A percentile compares a stretch with the other conserved stretches of the same genome.
phyloP scores from a whole-genome alignment of 805 yeast genomes.

The Suhomyces tanzawaensis region DNA sequence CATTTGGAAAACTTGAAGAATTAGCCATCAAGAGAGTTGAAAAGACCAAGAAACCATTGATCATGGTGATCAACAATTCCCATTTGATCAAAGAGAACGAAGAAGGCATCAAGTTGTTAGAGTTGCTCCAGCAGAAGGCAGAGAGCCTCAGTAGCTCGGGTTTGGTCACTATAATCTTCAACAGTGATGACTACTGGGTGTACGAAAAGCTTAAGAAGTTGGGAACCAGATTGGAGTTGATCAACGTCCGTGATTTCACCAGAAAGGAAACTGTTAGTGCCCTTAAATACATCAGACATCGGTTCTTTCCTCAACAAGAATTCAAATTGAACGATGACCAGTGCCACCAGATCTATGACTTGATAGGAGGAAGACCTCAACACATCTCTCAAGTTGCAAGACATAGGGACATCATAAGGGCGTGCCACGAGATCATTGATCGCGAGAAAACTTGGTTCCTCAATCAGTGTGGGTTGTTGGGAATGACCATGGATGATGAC shows the following conservation, averaged over 20 bases:
- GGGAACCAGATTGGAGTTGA: constrained; percentile 72
- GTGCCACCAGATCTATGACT: constrained; percentile 58
- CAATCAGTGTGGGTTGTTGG: constrained; percentile 77
- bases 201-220: constrained; percentile 70
- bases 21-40: constrained; percentile 56
- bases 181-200: constrained; percentile 84
- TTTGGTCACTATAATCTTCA: constrained; percentile 66
- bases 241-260: constrained; percentile 63
- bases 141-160: constrained; percentile 75
- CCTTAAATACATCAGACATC: constrained; percentile 48
- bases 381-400: constrained; percentile 70
- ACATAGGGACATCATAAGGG: constrained; percentile 52
- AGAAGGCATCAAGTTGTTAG: constrained; percentile 68
- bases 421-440: constrained; percentile 71
- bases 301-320: constrained; percentile 27
- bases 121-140: constrained; percentile 79
- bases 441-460: constrained; percentile 83
- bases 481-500: constrained; percentile 82
- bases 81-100: constrained; percentile 75
- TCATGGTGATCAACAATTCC: constrained; percentile 68
- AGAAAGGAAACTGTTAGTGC: constrained; percentile 56
- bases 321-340: constrained; percentile 24
- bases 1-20: constrained; percentile 71
- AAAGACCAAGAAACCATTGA: constrained; percentile 50
- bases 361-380: constrained; percentile 84